Base-by-base conservation (phyloP, 83 land plant genomes). In the Picea abies region DNA sequence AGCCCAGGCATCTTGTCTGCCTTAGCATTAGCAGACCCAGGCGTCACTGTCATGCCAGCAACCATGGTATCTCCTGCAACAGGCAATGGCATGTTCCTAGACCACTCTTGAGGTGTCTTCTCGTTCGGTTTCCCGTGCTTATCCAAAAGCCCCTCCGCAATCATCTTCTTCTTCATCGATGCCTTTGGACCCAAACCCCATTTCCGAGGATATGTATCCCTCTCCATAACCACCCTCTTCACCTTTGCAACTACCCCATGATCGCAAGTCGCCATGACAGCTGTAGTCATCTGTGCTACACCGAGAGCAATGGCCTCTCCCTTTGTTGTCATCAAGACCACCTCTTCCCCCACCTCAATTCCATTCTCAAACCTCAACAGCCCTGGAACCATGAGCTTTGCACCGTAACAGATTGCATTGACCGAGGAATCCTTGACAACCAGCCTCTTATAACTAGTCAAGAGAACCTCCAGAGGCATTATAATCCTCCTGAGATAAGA, bases 191-290 rank as follows among this genome's bases (percentile, higher is more conserved):
- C 96, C 66, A 94, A 68, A 3, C 96, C 96, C 96, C 96, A 94
- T 72, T 93, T 93, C 86, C 94, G 88, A 0, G 96, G 96, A 65
- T 93, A 93, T 22, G 94, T 93, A 83, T 94, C 96, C 82, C 96
- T 79, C 70, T 94, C 96, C 96, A 94, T 94, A 67, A 94, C 94
- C 12, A 94, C 96, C 93, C 96, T 90, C 88, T 94, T 94, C 62
- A 94, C 91, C 82, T 81, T 90, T 1, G 96, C 94, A 35, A 93
- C 96, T 0, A 86, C 86, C 25, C 96, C 96, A 84, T 93, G 96
- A 80, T 94, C 96, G 44, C 96, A 94, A 29, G 96, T 94, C 0
- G 94, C 96, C 91, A 94, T 94, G 49, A 88, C 92, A 1, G 96
- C 92, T 16, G 96, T 94, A 0, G 94, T 92, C 96, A 94, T 94